phyloP scores from a whole-genome alignment of 441 rosid genomes.

The Omphalea diandra region DNA sequence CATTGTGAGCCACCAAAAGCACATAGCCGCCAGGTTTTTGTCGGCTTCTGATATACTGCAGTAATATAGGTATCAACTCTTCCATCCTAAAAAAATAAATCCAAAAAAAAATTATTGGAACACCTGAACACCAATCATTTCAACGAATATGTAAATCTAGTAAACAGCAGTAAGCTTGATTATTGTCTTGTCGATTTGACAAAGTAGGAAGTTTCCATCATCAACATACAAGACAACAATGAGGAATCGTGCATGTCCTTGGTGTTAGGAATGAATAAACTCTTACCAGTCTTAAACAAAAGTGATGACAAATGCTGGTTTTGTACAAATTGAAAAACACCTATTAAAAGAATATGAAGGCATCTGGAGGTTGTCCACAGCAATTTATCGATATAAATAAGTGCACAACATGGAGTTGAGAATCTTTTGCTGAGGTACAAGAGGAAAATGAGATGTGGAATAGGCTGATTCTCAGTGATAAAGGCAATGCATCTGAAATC shows the following conservation, averaged over 20 bases:
- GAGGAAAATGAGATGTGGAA: not conserved
- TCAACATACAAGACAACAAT: not conserved
- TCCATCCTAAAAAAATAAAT: slow-evolving; percentile 66
- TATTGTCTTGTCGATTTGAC: not conserved
- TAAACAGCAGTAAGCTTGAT: not conserved
- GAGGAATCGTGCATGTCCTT: not conserved
- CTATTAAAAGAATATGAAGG: not conserved
- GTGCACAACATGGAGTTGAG: not conserved
- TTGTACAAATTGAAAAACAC: not conserved
- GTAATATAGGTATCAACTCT: slow-evolving; percentile 71
- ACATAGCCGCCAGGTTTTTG: slow-evolving; percentile 72
- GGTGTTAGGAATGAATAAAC: not conserved
- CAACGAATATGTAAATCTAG: not conserved
- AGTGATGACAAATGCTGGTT: not conserved
- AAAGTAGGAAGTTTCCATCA: not conserved
- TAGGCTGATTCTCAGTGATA: not conserved
- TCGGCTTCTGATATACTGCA: slow-evolving; percentile 65
- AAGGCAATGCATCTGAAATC: not conserved
- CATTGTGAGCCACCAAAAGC: slow-evolving; percentile 73
- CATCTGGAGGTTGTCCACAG: not conserved
- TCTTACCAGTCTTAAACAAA: not conserved
- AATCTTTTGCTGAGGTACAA: not conserved
- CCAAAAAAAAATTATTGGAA: slow-evolving; percentile 6
- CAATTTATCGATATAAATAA: not conserved
- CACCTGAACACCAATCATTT: not conserved